A percentile compares a stretch with the other conserved stretches of the same genome.
These are phyloP conservation scores for Chaetoceros muelleri DNA, from an alignment of 108 stramenopile genomes.

Conservation along the genomic window DNA sequence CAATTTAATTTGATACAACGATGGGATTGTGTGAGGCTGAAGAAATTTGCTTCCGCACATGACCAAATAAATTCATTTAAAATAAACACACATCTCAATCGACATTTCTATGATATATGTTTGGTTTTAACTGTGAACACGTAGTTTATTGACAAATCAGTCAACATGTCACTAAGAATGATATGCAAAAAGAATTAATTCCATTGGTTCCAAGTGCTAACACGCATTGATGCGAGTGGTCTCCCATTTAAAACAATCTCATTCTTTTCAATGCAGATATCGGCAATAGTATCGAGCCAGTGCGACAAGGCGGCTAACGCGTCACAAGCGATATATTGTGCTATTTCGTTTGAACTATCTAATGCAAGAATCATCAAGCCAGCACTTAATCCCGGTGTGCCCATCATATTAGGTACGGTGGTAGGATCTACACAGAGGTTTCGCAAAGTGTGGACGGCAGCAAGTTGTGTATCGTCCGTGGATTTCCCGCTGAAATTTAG, in stretches of 20 bases:
- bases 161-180: too few relatives aligned
- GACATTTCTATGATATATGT: too few relatives aligned
- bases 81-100: too few relatives aligned
- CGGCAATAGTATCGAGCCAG: slow-evolving; percentile 10
- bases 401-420: slow-evolving; percentile 25
- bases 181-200: too few relatives aligned
- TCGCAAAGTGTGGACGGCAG: slow-evolving; percentile 25
- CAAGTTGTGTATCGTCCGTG: slow-evolving; percentile 15
- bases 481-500: slow-evolving; percentile 13
- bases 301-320: slow-evolving; percentile 32
- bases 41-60: too few relatives aligned
- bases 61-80: too few relatives aligned
- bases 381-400: slow-evolving; percentile 27
- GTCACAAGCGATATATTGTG: slow-evolving; percentile 30
- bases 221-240: neutral
- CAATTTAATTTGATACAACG: too few relatives aligned
- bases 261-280: neutral
- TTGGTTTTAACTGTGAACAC: too few relatives aligned
- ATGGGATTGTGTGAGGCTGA: too few relatives aligned
- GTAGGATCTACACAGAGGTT: slow-evolving; percentile 30
- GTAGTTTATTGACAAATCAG: too few relatives aligned
- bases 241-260: neutral
- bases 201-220: too few relatives aligned
- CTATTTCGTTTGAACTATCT: slow-evolving; percentile 18
- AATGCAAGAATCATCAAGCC: slow-evolving; percentile 23